phyloP scores from a whole-genome alignment of 257 asterid genomes.

The Jacaranda copaia region DNA sequence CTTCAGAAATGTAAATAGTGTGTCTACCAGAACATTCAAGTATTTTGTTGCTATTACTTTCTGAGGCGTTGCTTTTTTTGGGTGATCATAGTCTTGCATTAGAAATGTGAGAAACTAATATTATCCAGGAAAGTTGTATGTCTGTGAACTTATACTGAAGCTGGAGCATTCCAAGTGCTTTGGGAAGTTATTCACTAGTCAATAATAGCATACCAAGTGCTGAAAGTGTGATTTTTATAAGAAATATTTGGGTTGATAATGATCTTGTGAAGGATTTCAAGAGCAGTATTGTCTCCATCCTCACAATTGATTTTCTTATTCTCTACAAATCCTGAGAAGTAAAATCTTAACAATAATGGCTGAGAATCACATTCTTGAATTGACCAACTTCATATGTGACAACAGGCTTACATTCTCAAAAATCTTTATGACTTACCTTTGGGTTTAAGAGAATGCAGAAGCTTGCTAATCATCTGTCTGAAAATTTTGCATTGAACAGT shows the following conservation, averaged over 20 bases:
- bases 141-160: conserved; percentile 1
- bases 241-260: neutral
- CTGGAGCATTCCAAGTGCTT: neutral
- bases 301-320: too few relatives aligned
- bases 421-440: neutral
- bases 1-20: neutral
- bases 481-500: neutral
- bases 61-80: neutral
- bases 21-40: neutral
- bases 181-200: neutral
- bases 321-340: neutral
- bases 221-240: neutral
- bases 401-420: neutral
- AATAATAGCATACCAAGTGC: too few relatives aligned
- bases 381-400: neutral
- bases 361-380: neutral
- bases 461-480: neutral
- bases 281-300: neutral
- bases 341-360: neutral
- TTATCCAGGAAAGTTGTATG: neutral
- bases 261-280: neutral
- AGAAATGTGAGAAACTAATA: too few relatives aligned
- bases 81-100: neutral
- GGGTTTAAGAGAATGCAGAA: neutral
- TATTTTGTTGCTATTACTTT: neutral